Percentiles rank a stretch among this genome's conserved stretches.
phyloP scores from a whole-genome alignment of 2,329 filamentous ascomycete species.

The Teratosphaeria gauchensis region DNA sequence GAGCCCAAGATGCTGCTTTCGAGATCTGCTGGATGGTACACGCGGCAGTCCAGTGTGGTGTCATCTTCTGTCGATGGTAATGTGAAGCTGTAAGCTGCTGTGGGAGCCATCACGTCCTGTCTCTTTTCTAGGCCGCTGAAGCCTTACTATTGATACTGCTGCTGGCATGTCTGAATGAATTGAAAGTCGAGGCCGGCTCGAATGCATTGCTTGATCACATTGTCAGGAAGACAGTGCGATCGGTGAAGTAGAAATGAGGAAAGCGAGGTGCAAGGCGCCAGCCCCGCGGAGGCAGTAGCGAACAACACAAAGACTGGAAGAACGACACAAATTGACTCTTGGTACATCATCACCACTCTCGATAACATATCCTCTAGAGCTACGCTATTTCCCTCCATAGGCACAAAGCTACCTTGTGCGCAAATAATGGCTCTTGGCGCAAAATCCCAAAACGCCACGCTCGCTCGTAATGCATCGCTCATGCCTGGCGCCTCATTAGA shows the following conservation, averaged over 20 bases:
- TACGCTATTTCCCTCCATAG: not conserved
- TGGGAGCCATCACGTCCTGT: not conserved
- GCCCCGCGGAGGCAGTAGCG: not conserved
- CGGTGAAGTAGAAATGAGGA: not conserved
- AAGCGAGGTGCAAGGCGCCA: not conserved
- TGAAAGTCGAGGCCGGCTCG: not conserved
- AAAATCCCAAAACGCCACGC: not conserved
- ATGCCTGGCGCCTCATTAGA: not conserved
- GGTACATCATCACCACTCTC: no score
- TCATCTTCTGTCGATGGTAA: constrained; percentile 80
- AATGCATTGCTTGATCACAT: not conserved
- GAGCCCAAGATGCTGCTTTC: not conserved
- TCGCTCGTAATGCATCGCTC: not conserved
- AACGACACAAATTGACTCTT: not conserved
- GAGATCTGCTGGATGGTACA: constrained; percentile 52
- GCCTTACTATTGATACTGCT: not conserved
- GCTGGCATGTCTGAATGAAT: not conserved
- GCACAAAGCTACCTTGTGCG: not conserved
- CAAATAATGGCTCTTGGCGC: not conserved
- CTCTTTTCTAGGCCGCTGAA: not conserved
- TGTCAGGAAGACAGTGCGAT: not conserved
- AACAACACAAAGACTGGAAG: not conserved
- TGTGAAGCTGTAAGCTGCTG: constrained; percentile 45
- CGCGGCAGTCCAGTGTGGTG: constrained; percentile 63
- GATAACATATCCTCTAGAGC: no score